Evolutionary conservation across 208 protist genomes (phyloP).

Genomic region (Wallacemonas collosoma): DNA sequence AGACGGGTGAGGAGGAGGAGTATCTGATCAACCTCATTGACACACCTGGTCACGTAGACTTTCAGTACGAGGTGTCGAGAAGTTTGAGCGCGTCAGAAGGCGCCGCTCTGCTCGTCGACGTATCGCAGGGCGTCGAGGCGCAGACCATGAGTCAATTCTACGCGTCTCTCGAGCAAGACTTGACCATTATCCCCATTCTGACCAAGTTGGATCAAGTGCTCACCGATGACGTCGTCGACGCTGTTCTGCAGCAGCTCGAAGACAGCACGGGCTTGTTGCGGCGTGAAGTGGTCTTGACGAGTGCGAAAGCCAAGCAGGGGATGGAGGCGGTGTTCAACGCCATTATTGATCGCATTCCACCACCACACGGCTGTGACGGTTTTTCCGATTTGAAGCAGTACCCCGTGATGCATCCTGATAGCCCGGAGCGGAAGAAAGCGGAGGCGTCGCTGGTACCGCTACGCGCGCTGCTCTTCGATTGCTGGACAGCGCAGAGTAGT

Average conservation of each 20-base stretch:
- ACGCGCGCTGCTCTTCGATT: conserved; percentile 96
- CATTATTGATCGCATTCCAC: conserved; percentile 92
- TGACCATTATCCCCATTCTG: conserved; percentile 87
- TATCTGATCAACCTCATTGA: conserved; percentile 98
- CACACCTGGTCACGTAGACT: conserved; percentile 98
- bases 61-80: conserved; percentile 97
- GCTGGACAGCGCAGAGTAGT: conserved; percentile 92
- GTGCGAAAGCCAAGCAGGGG: conserved; percentile 91
- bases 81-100: conserved; percentile 93
- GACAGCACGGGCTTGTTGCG: conserved; percentile 85
- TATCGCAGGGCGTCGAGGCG: conserved; percentile 92
- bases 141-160: conserved; percentile 98
- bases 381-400: conserved; percentile 84
- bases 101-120: conserved; percentile 93
- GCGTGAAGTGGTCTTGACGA: conserved; percentile 88
- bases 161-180: conserved; percentile 88
- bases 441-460: conserved; percentile 76
- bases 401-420: conserved; percentile 63
- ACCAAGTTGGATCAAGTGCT: conserved; percentile 92
- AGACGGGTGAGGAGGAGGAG: conserved; percentile 28
- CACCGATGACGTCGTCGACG: conserved; percentile 65
- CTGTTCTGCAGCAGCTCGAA: conserved; percentile 81
- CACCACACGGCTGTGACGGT: conserved; percentile 50
- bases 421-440: conserved; percentile 45
- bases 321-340: conserved; percentile 87